Conservation (phyloP, 2,329 filamentous ascomycete genomes). For the Aspergillus quadricinctus region DNA sequence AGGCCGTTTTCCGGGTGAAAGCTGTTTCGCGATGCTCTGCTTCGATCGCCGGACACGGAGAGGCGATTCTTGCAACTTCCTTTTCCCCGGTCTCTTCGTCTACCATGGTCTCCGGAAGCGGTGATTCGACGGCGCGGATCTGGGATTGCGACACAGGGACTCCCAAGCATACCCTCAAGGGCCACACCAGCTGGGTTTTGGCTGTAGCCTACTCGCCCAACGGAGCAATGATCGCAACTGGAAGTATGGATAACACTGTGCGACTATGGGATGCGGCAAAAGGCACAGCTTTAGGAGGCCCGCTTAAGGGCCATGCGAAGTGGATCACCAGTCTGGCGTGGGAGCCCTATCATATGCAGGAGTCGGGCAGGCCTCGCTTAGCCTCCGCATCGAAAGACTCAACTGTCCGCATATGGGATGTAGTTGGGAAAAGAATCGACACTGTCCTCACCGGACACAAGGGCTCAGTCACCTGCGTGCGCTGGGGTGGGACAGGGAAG, state of each 20-base stretch:
- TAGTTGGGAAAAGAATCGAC: conserved; percentile 71
- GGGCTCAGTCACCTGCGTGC: conserved; percentile 81
- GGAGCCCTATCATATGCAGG: conserved; percentile 88
- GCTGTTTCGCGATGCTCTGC: conserved; percentile 86
- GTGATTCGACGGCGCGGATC: conserved; percentile 85
- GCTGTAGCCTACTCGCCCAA: conserved; percentile 85
- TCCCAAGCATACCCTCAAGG: conserved; percentile 76
- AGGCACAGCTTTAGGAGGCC: conserved; percentile 66
- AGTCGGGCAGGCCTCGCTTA: conserved; percentile 67
- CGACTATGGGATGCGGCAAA: conserved; percentile 82
- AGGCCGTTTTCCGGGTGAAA: conserved; percentile 90
- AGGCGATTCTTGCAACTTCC: conserved; percentile 79
- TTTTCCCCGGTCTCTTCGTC: conserved; percentile 78
- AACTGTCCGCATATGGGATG: conserved; percentile 83
- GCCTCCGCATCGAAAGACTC: conserved; percentile 87
- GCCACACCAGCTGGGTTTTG: conserved; percentile 86
- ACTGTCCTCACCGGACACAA: conserved; percentile 85
- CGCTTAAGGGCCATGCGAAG: conserved; percentile 80
- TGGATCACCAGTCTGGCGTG: conserved; percentile 85
- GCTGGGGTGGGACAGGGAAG: conserved; percentile 85
- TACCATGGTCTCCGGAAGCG: conserved; percentile 79
- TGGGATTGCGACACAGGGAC: conserved; percentile 96
- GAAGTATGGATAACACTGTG: conserved; percentile 90
- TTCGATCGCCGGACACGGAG: conserved; percentile 83
- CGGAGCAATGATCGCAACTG: conserved; percentile 74